phyloP scores from a whole-genome alignment of 257 asterid genomes.

The Thymus quinquecostatus region DNA sequence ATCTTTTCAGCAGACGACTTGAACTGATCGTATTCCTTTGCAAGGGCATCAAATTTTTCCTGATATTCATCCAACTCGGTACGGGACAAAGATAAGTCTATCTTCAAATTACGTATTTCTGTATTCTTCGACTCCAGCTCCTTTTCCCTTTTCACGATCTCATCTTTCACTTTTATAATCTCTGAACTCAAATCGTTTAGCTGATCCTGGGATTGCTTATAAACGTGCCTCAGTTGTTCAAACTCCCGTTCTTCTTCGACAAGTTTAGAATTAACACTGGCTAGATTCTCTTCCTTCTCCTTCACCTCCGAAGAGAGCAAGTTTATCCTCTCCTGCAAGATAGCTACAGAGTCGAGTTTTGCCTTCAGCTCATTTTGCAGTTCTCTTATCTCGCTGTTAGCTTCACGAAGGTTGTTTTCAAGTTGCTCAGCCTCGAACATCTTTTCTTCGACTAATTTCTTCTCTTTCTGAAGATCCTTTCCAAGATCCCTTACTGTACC shows the following conservation, averaged over 20 bases:
- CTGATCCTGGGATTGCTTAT: constrained; percentile 57
- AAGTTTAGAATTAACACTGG: too few relatives aligned
- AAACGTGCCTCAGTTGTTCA: constrained; percentile 36
- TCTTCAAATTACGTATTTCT: constrained; percentile 45
- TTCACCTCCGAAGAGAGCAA: too few relatives aligned
- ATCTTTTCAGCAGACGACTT: constrained; percentile 53
- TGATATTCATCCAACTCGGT: constrained; percentile 52
- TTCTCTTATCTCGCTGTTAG: too few relatives aligned
- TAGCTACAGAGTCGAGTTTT: too few relatives aligned
- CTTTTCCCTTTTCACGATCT: constrained; percentile 46
- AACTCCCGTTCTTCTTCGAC: constrained; percentile 56
- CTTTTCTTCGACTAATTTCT: constrained; percentile 46
- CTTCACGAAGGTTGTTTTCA: constrained; percentile 44
- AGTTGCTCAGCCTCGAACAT: constrained; percentile 47
- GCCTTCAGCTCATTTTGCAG: too few relatives aligned
- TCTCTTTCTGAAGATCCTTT: constrained; percentile 63
- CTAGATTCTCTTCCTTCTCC: too few relatives aligned
- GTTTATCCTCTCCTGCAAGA: too few relatives aligned
- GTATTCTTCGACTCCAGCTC: constrained; percentile 57
- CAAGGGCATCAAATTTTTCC: constrained; percentile 42
- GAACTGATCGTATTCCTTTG: constrained; percentile 56
- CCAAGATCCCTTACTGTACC: constrained; percentile 43
- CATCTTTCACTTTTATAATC: constrained; percentile 49
- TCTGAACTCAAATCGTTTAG: constrained; percentile 47
- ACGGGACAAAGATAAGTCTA: constrained; percentile 45